phyloP scores from a whole-genome alignment of 139 green algal genomes.

The Haematococcus sp. region DNA sequence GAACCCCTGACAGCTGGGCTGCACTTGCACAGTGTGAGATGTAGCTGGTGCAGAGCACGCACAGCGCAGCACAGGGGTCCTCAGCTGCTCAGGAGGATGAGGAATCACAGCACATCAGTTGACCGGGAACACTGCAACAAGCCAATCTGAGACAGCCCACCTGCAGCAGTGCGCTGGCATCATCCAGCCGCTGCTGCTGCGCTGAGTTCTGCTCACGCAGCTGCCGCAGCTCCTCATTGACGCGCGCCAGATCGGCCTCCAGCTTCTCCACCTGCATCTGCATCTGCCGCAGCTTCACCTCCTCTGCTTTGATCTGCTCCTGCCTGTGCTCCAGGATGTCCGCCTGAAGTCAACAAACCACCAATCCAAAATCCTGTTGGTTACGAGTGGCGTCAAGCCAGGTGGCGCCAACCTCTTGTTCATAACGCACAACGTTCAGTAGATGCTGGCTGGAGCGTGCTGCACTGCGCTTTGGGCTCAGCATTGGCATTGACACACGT shows the following conservation, averaged over 20 bases:
- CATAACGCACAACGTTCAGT: slow-evolving; percentile 11
- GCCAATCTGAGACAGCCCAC: not conserved
- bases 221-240: slow-evolving; percentile 30
- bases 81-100: no score
- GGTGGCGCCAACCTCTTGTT: not conserved
- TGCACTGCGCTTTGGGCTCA: no score
- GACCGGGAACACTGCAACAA: no score
- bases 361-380: not conserved
- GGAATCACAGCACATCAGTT: no score
- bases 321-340: slow-evolving; percentile 66
- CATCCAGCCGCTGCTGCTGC: slow-evolving; percentile 38
- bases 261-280: slow-evolving; percentile 30
- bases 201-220: slow-evolving; percentile 37
- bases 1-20: no score
- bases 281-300: slow-evolving; percentile 34
- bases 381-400: not conserved
- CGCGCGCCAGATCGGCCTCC: slow-evolving; percentile 20
- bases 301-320: slow-evolving; percentile 52
- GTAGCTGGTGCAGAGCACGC: no score
- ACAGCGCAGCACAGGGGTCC: no score
- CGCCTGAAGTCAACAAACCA: slow-evolving; percentile 30
- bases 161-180: slow-evolving; percentile 39
- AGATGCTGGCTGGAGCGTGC: no score
- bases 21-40: no score
- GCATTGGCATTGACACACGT: not conserved